A percentile compares a stretch with the other conserved stretches of the same genome.
phyloP scores from a whole-genome alignment of 495 filamentous ascomycete species.

The Lichenothelia convexa region DNA sequence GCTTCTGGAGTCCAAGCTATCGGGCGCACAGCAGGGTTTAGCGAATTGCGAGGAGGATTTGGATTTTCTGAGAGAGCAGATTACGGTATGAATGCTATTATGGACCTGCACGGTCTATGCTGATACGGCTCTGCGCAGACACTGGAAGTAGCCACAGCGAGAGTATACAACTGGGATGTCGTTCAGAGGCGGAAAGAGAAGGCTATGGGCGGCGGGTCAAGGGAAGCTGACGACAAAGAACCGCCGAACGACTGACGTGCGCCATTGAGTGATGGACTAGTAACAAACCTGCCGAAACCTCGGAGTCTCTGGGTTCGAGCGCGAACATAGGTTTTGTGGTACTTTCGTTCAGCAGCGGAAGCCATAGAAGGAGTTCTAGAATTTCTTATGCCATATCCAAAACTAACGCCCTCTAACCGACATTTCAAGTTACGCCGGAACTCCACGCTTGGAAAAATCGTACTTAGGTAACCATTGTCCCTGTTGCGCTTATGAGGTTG shows the following conservation, averaged over 20 bases:
- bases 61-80: conserved; percentile 91
- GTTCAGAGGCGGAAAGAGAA: conserved; percentile 86
- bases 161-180: conserved; percentile 99
- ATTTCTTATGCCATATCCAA: no score
- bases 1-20: conserved; percentile 60
- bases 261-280: no score
- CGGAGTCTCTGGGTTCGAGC: no score
- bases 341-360: no score
- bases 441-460: no score
- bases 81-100: conserved; percentile 46
- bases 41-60: conserved; percentile 85
- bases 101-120: conserved; percentile 1
- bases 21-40: conserved; percentile 60
- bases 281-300: no score
- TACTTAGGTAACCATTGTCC: no score
- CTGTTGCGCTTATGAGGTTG: no score
- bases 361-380: no score
- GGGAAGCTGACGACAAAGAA: conserved; percentile 1
- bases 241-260: neutral
- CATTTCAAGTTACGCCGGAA: no score
- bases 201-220: conserved; percentile 27
- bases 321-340: no score
- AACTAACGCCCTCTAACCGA: no score
- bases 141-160: conserved; percentile 84
- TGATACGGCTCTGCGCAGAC: conserved; percentile 35